A percentile compares a stretch with the other conserved stretches of the same genome.
Conservation (phyloP, 2,329 filamentous ascomycete species). For the Sphaerulina populicola region DNA sequence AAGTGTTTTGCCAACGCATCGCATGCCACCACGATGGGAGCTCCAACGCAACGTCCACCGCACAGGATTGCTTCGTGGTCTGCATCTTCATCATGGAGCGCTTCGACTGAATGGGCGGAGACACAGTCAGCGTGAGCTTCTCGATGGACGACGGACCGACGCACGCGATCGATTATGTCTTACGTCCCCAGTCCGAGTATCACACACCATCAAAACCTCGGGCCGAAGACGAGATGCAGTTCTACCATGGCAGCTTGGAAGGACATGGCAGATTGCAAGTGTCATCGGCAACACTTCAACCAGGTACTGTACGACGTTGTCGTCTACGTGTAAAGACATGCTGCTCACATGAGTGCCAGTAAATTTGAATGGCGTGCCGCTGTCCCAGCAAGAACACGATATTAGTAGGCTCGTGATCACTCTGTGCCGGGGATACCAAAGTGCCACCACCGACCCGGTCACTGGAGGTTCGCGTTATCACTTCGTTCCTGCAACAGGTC, state of each 20-base stretch:
- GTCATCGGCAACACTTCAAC: conserved; percentile 2
- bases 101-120: conserved; percentile 11
- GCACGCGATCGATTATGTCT: not conserved
- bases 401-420: conserved; percentile 6
- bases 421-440: conserved; percentile 5
- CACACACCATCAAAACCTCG: not conserved
- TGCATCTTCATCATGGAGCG: conserved; percentile 9
- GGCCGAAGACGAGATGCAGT: not conserved
- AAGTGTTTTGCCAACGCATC: conserved; percentile 11
- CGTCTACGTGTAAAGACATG: not conserved
- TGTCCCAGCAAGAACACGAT: conserved; percentile 4
- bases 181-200: not conserved
- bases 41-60: not conserved
- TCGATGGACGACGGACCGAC: conserved; percentile 3
- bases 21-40: not conserved
- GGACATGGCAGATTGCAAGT: conserved; percentile 3
- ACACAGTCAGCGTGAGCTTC: conserved; percentile 2
- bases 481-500: conserved; percentile 6
- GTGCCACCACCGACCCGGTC: not conserved
- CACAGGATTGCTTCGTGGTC: conserved; percentile 6
- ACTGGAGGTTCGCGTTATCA: not conserved
- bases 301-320: conserved; percentile 3
- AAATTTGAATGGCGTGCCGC: conserved; percentile 3
- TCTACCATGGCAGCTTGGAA: conserved; percentile 7
- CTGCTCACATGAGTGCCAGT: conserved; percentile 2